Percentiles rank a stretch among this genome's conserved stretches.
phyloP scores from a whole-genome alignment of 2,329 filamentous ascomycete genomes.

The Talaromyces sp. region DNA sequence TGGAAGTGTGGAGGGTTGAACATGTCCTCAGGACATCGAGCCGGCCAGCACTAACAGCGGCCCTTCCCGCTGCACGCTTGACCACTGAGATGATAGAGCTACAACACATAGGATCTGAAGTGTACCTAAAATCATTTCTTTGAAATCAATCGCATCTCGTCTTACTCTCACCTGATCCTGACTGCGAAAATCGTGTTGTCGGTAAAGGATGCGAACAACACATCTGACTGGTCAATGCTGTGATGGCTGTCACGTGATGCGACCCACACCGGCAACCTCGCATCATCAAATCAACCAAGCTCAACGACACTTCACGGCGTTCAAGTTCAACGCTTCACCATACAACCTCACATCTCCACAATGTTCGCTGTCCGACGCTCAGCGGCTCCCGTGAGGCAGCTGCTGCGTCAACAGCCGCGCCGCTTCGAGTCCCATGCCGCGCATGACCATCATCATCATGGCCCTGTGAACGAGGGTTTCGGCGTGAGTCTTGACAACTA shows the following conservation, averaged over 20 bases:
- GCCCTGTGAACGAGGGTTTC: conserved; percentile 45
- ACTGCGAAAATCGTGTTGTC: neutral
- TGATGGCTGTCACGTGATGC: neutral
- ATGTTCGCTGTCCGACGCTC: conserved; percentile 44
- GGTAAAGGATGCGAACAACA: neutral
- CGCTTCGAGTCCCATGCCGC: conserved; percentile 44
- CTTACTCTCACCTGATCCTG: neutral
- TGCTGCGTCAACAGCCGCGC: conserved; percentile 42
- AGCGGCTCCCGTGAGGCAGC: conserved; percentile 30
- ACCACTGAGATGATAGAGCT: neutral
- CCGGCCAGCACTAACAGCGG: neutral
- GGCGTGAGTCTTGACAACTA: conserved; percentile 38
- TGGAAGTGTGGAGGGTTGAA: neutral
- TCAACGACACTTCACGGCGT: neutral
- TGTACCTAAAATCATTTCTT: too few relatives aligned
- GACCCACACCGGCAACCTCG: conserved; percentile 11
- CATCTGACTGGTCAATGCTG: conserved; percentile 5
- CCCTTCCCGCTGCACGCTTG: conserved; percentile 5
- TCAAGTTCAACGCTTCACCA: conserved; percentile 19
- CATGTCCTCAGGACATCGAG: neutral
- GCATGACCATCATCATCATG: conserved; percentile 35
- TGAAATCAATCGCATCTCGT: neutral
- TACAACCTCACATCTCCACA: conserved; percentile 26
- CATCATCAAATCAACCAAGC: conserved; percentile 20
- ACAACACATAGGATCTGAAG: neutral